A percentile compares a stretch with the other conserved stretches of the same genome.
phyloP scores from a whole-genome alignment of 179 eudicot genomes.

The Silene noctiflora region DNA sequence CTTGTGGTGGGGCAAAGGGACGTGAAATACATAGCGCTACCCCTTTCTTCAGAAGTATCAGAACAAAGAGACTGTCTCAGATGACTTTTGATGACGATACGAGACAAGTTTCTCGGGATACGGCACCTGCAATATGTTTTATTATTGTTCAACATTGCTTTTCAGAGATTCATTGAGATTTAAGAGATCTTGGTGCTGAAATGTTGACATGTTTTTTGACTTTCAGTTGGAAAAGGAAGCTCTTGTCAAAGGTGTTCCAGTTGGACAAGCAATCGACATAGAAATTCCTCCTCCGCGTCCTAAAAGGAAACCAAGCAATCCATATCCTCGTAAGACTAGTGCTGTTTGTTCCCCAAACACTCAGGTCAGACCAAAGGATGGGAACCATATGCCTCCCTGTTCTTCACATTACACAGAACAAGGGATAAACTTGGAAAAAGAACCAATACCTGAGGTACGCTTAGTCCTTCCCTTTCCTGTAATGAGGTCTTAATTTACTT shows the following conservation, averaged over 20 bases:
- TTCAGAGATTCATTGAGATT: background rate
- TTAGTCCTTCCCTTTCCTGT: constrained; percentile 2
- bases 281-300: constrained; percentile 99
- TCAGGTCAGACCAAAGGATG: constrained; percentile 51
- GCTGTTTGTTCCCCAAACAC: constrained; percentile 33
- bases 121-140: background rate
- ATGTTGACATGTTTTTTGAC: constrained; percentile 8
- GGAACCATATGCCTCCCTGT: constrained; percentile 34
- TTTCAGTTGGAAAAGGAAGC: constrained; percentile 97
- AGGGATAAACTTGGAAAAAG: constrained; percentile 51
- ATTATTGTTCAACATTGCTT: background rate
- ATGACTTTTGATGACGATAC: background rate
- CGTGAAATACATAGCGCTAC: background rate
- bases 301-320: constrained; percentile 90
- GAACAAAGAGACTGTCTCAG: background rate
- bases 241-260: constrained; percentile 73
- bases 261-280: constrained; percentile 68
- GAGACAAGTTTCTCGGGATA: background rate
- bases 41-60: background rate
- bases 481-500: constrained; percentile 1
- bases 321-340: constrained; percentile 86
- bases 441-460: constrained; percentile 55
- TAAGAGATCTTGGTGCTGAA: constrained; percentile 4
- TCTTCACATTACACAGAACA: constrained; percentile 41
- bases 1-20: background rate